A percentile compares a stretch with the other conserved stretches of the same genome.
Evolutionary conservation across 2,329 filamentous ascomycete genomes (phyloP).

Genomic region (Paradendryphiella salina): DNA sequence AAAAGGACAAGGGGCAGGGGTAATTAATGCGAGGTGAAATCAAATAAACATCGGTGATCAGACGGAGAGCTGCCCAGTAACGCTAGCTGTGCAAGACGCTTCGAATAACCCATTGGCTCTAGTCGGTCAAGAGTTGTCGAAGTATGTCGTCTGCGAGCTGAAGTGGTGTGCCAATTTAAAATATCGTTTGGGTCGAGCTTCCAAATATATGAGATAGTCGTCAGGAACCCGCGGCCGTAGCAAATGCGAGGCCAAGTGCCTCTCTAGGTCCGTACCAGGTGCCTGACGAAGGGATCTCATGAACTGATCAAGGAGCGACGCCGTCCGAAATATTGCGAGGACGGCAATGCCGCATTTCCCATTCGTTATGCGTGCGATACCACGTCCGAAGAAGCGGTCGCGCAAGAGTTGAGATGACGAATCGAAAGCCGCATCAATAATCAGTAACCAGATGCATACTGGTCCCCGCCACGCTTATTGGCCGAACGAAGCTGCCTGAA

Average conservation of each 20-base stretch:
- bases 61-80: constrained; percentile 31
- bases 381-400: constrained; percentile 35
- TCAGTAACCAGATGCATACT: constrained; percentile 56
- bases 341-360: constrained; percentile 53
- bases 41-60: constrained; percentile 39
- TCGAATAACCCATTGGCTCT: constrained; percentile 23
- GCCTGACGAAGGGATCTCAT: constrained; percentile 44
- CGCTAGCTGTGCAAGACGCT: constrained; percentile 31
- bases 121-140: constrained; percentile 23
- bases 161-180: constrained; percentile 30
- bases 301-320: constrained; percentile 45
- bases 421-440: constrained; percentile 47
- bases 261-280: constrained; percentile 39
- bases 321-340: constrained; percentile 45
- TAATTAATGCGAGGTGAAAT: constrained; percentile 40
- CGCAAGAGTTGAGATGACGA: constrained; percentile 49
- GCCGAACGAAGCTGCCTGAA: constrained; percentile 57
- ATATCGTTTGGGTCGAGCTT: constrained; percentile 37
- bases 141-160: constrained; percentile 25
- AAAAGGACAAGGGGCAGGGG: constrained; percentile 37
- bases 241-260: constrained; percentile 32
- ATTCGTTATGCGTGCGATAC: constrained; percentile 44
- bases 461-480: constrained; percentile 56
- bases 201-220: constrained; percentile 35
- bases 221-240: constrained; percentile 34